Conservation (phyloP, 352 stramenopile genomes). For the Phytophthora sp. region DNA sequence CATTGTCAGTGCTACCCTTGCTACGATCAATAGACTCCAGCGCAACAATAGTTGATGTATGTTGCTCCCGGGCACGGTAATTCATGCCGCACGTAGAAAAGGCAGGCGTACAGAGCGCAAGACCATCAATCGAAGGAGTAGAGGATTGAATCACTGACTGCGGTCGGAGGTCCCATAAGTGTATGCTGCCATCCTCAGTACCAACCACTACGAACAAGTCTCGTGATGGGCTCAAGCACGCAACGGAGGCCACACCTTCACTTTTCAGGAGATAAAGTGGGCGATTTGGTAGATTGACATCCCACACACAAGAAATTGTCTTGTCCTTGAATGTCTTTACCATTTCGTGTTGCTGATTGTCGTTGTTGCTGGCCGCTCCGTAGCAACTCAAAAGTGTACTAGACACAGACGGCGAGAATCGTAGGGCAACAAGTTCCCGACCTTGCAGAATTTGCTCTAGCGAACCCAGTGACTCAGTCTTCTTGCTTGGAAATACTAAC, state of each 20-base stretch:
- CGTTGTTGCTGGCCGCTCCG: slow-evolving; percentile 8
- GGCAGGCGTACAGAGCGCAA: slow-evolving; percentile 48
- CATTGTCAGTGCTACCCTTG: slow-evolving; percentile 4
- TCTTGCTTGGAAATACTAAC: slow-evolving; percentile 32
- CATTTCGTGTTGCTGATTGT: slow-evolving; percentile 5
- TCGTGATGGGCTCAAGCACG: slow-evolving; percentile 49
- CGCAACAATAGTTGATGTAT: slow-evolving; percentile 52
- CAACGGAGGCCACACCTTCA: slow-evolving; percentile 49
- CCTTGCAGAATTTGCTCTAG: slow-evolving; percentile 39
- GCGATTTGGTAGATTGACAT: slow-evolving; percentile 58
- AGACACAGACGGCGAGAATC: slow-evolving; percentile 59
- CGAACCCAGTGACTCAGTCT: slow-evolving; percentile 5
- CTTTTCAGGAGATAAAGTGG: slow-evolving; percentile 52
- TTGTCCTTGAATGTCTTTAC: slow-evolving; percentile 35
- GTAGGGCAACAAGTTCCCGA: slow-evolving; percentile 41
- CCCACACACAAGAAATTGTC: slow-evolving; percentile 68
- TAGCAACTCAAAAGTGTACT: slow-evolving; percentile 58
- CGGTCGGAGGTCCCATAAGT: slow-evolving; percentile 69
- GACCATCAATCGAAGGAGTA: slow-evolving; percentile 19
- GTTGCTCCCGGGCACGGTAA: slow-evolving; percentile 43
- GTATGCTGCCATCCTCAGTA: slow-evolving; percentile 67
- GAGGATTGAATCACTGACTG: slow-evolving; percentile 25
- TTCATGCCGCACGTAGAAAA: slow-evolving; percentile 69
- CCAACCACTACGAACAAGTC: slow-evolving; percentile 63
- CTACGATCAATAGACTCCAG: slow-evolving; percentile 43